These are phyloP conservation scores for Fusarium secorum DNA, from an alignment of 2,329 filamentous ascomycete genomes.

Conservation along the genomic window DNA sequence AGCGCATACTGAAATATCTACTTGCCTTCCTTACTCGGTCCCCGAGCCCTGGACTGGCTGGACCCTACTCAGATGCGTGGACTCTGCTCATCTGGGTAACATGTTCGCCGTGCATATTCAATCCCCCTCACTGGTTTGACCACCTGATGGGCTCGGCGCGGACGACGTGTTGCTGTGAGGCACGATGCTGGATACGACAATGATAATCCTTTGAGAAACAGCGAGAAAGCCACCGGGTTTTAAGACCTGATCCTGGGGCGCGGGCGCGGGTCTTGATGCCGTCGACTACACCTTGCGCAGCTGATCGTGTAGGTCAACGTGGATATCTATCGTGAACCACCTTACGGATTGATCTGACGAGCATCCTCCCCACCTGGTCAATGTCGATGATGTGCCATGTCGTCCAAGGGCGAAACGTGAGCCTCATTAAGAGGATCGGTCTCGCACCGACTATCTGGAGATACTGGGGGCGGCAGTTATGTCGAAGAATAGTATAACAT, in stretches of 20 bases:
- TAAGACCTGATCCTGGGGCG: constrained; percentile 10
- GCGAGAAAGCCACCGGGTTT: background rate
- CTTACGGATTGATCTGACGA: constrained; percentile 1
- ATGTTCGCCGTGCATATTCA: constrained; percentile 3
- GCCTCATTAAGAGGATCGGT: constrained; percentile 30
- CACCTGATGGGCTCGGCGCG: constrained; percentile 15
- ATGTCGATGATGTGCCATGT: constrained; percentile 33
- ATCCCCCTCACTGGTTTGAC: constrained; percentile 8
- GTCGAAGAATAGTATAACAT: constrained; percentile 35
- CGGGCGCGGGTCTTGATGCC: constrained; percentile 25
- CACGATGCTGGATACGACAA: constrained; percentile 19
- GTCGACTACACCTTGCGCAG: constrained; percentile 33
- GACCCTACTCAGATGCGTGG: constrained; percentile 14
- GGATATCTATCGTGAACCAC: constrained; percentile 17
- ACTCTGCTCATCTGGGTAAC: constrained; percentile 6
- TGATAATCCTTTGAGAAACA: background rate
- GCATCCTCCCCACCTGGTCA: constrained; percentile 13
- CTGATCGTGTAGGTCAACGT: constrained; percentile 32
- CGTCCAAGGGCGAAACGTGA: constrained; percentile 24
- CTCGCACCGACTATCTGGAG: constrained; percentile 13
- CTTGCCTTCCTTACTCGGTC: background rate
- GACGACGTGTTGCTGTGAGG: constrained; percentile 14
- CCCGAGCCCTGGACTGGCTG: background rate
- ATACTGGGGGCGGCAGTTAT: constrained; percentile 10
- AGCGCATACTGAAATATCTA: constrained; percentile 2